Evolutionary conservation across 139 green algal genomes (phyloP).

Genomic region (Coelastrella sp.): DNA sequence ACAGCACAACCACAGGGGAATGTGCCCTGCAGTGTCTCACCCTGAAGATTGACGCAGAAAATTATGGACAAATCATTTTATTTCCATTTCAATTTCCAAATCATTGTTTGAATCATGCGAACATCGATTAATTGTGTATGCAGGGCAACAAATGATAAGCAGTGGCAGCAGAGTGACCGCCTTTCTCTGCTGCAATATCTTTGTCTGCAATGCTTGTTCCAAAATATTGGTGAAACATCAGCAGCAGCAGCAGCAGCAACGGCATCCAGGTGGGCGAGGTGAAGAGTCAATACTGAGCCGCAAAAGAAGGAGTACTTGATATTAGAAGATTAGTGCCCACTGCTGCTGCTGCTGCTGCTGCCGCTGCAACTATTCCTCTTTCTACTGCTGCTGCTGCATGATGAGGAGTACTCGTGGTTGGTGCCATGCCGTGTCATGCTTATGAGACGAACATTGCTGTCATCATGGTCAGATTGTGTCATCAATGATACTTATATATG

Average conservation of each 20-base stretch:
- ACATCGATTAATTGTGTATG: not conserved
- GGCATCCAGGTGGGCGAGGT: no score
- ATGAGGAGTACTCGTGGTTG: not conserved
- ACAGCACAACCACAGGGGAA: constrained; percentile 61
- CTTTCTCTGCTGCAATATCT: no score
- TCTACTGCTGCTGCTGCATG: not conserved
- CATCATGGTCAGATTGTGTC: no score
- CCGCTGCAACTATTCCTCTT: no score
- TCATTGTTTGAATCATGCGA: no score
- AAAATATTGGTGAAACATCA: not conserved
- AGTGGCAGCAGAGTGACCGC: no score
- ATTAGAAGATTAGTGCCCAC: no score
- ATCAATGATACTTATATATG: no score
- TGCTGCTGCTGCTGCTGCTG: no score
- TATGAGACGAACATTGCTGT: not conserved
- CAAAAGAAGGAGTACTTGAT: no score
- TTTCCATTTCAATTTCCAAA: not conserved
- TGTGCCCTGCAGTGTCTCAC: constrained; percentile 56
- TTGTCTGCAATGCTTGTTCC: no score
- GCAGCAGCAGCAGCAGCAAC: not conserved
- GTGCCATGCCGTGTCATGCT: not conserved
- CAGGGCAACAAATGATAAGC: not conserved
- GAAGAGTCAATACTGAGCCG: no score
- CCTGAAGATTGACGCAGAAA: constrained; percentile 23
- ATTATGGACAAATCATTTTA: not conserved